A percentile compares a stretch with the other conserved stretches of the same genome.
Conservation (phyloP, 2,329 filamentous ascomycete genomes). For the Fonsecaea nubica region DNA sequence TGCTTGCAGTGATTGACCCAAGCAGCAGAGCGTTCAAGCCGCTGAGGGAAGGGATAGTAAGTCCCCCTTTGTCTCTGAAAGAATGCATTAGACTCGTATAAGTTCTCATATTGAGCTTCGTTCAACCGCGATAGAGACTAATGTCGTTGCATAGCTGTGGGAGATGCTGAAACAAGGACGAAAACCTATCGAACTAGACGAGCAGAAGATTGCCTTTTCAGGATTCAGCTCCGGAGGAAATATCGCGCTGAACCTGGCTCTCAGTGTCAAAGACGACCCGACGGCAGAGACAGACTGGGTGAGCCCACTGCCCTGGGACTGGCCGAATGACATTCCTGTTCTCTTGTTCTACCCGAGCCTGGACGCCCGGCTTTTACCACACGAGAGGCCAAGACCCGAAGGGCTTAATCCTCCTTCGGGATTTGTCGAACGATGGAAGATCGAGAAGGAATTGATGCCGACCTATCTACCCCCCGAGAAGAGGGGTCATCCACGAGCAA, state of each 20-base stretch:
- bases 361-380: constrained; percentile 37
- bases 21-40: constrained; percentile 28
- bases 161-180: constrained; percentile 29
- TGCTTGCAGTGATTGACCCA: constrained; percentile 51
- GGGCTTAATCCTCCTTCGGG: constrained; percentile 33
- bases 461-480: constrained; percentile 37
- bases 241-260: constrained; percentile 48
- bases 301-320: constrained; percentile 34
- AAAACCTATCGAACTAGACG: constrained; percentile 42
- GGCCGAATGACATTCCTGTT: constrained; percentile 34
- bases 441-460: constrained; percentile 39
- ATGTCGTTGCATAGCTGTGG: constrained; percentile 11
- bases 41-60: constrained; percentile 33
- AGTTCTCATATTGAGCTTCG: not conserved
- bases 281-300: constrained; percentile 30
- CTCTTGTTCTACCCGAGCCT: constrained; percentile 40
- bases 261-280: constrained; percentile 35
- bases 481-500: constrained; percentile 34
- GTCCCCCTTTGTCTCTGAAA: not conserved
- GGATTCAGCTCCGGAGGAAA: constrained; percentile 57
- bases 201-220: constrained; percentile 49
- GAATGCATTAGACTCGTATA: not conserved
- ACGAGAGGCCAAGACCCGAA: constrained; percentile 36
- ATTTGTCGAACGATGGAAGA: constrained; percentile 35
- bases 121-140: not conserved